Percentiles rank a stretch among this genome's conserved stretches.
Conservation (phyloP, 1,284 basidiomycete species). For the Puccinia hordei region DNA sequence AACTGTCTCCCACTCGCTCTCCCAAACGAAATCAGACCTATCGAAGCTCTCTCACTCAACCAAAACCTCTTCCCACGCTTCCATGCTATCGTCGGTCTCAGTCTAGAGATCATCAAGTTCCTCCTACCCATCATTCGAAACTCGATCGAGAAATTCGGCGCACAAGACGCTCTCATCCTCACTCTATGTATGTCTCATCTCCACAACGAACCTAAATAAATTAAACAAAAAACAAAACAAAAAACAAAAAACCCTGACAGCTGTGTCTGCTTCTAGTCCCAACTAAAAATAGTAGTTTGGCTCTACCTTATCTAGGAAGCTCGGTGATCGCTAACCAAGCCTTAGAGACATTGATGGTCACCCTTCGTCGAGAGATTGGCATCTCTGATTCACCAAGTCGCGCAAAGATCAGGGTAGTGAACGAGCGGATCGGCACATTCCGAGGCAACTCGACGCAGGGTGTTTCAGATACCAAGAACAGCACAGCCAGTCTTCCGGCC, state of each 20-base stretch:
- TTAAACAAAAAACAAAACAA: too few relatives aligned
- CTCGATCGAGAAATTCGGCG: conserved; percentile 25
- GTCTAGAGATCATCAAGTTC: conserved; percentile 34
- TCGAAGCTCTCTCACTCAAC: conserved; percentile 21
- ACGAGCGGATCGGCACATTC: too few relatives aligned
- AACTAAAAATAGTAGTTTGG: conserved; percentile 25
- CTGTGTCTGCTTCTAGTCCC: conserved; percentile 23
- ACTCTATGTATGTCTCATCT: conserved; percentile 27
- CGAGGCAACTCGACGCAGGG: too few relatives aligned
- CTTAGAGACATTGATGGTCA: conserved; percentile 36
- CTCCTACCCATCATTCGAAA: conserved; percentile 47
- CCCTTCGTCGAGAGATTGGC: conserved; percentile 33
- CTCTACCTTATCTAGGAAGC: conserved; percentile 31
- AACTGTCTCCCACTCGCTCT: conserved; percentile 39
- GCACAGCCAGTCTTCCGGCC: too few relatives aligned
- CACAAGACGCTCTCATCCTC: conserved; percentile 28
- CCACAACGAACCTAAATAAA: neutral
- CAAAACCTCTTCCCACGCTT: neutral
- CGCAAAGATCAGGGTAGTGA: neutral
- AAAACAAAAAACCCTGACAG: neutral
- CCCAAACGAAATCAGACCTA: neutral
- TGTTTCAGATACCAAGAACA: too few relatives aligned
- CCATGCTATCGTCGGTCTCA: conserved; percentile 13
- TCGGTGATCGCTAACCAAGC: conserved; percentile 38
- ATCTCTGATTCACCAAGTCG: conserved; percentile 24